Conservation (phyloP, 192 early-diverging fungal species). For the Coemansia sp. region DNA sequence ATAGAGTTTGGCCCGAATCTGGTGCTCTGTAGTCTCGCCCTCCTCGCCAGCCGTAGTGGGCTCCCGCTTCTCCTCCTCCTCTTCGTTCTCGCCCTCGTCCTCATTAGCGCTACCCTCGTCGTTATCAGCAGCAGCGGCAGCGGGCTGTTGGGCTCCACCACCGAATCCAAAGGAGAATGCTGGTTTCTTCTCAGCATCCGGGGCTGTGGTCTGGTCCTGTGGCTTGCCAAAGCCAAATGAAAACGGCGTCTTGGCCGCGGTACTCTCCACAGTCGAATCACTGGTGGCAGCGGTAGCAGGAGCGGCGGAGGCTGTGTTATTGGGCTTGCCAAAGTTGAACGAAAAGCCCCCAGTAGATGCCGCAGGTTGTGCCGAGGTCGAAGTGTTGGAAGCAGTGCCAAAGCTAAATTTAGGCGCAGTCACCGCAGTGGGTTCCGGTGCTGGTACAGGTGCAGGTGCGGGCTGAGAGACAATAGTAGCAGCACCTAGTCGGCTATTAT, state of each 20-base stretch:
- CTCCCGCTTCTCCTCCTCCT: conserved; percentile 17
- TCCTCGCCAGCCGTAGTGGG: conserved; percentile 53
- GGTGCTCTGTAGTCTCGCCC: conserved; percentile 49
- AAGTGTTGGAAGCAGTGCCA: conserved; percentile 10
- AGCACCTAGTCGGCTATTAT: conserved; percentile 5
- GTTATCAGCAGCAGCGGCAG: not conserved
- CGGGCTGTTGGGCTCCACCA: conserved; percentile 11
- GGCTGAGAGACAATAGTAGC: not conserved
- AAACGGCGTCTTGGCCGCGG: conserved; percentile 36
- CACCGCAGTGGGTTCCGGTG: not conserved
- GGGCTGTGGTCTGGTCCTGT: not conserved
- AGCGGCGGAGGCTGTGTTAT: conserved; percentile 8
- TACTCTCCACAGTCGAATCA: not conserved
- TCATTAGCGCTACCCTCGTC: conserved; percentile 8
- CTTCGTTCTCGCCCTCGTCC: conserved; percentile 12
- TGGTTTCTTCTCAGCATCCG: conserved; percentile 18
- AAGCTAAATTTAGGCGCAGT: conserved; percentile 14
- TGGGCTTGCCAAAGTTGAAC: conserved; percentile 36
- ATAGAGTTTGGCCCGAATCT: conserved; percentile 47
- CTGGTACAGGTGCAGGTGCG: not conserved
- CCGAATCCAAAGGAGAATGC: conserved; percentile 51
- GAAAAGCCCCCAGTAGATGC: conserved; percentile 18
- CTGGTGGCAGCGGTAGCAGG: not conserved
- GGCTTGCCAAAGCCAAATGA: conserved; percentile 37
- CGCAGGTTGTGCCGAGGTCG: conserved; percentile 5